Percentiles rank a stretch among this genome's conserved stretches.
Evolutionary conservation across 495 filamentous ascomycete genomes (phyloP).

Genomic region (Aspergillus conjunctus): DNA sequence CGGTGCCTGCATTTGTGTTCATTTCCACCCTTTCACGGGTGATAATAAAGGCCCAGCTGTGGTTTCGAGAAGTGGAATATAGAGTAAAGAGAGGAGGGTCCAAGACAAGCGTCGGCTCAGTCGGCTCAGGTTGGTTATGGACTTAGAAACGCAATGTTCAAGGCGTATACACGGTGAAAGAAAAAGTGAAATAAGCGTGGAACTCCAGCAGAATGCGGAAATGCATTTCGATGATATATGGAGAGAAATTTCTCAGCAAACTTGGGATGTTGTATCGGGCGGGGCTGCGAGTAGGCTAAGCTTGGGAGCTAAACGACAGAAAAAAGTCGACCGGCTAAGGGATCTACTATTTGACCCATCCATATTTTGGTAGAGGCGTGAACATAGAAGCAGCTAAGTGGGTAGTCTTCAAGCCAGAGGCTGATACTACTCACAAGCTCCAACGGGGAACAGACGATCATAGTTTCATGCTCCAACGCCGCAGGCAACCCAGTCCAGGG

Average conservation of each 20-base stretch:
- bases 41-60: not conserved
- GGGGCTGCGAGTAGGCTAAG: constrained; percentile 18
- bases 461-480: not conserved
- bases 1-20: constrained; percentile 25
- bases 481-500: not conserved
- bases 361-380: not conserved
- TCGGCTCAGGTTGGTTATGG: not conserved
- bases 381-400: not conserved
- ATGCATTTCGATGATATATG: no score
- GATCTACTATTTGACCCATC: constrained; percentile 16
- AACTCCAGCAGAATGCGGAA: no score
- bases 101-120: not conserved
- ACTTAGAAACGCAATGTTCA: no score
- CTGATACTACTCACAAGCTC: not conserved
- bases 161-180: no score
- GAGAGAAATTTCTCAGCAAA: not conserved
- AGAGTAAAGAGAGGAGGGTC: not conserved
- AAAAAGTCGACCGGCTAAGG: constrained; percentile 7
- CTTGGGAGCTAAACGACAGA: constrained; percentile 15
- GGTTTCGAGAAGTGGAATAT: not conserved
- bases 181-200: no score
- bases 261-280: not conserved
- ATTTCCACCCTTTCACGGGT: no score
- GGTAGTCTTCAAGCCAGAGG: not conserved
- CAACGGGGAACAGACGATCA: not conserved